Conservation (phyloP, 2,329 filamentous ascomycete genomes). For the Curvularia verruculosa region DNA sequence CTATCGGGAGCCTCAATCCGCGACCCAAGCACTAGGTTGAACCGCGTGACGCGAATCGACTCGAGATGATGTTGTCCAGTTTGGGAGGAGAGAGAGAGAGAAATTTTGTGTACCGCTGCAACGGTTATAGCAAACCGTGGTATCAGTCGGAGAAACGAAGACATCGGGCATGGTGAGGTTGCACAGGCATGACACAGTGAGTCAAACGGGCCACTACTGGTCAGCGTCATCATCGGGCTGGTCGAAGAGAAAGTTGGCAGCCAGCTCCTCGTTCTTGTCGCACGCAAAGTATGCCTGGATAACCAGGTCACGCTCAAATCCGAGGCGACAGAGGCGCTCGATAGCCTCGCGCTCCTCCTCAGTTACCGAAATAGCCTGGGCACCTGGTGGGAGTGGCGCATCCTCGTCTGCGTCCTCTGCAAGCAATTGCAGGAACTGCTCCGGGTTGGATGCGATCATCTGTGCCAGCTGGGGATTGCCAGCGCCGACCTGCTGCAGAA, state of each 20-base stretch:
- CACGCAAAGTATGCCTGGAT: constrained; percentile 99
- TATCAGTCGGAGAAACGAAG: constrained; percentile 27
- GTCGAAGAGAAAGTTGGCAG: constrained; percentile 97
- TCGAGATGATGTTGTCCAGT: constrained; percentile 24
- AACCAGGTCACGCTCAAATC: constrained; percentile 89
- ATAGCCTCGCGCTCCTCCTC: constrained; percentile 97
- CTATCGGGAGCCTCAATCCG: constrained; percentile 7
- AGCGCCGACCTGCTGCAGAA: constrained; percentile 91
- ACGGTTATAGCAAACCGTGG: constrained; percentile 31
- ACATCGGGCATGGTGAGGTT: constrained; percentile 30
- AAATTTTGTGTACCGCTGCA: constrained; percentile 27
- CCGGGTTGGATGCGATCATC: constrained; percentile 88
- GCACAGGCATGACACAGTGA: constrained; percentile 29
- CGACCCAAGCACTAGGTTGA: constrained; percentile 16
- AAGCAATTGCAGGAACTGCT: constrained; percentile 88
- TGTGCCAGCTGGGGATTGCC: constrained; percentile 94
- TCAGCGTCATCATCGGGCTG: constrained; percentile 85
- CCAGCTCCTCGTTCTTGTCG: constrained; percentile 98
- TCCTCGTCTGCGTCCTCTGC: constrained; percentile 88
- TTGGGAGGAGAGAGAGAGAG: constrained; percentile 14
- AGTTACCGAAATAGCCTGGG: constrained; percentile 88
- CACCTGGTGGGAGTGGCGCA: constrained; percentile 82
- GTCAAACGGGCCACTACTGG: constrained; percentile 35
- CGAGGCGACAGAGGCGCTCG: constrained; percentile 89
- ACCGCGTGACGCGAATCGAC: constrained; percentile 14